Evolutionary conservation across 176 grass and related monocot species (phyloP), one percentile per base, ranked within the genome.

Genomic region (Hsuehochloa calcarea): DNA sequence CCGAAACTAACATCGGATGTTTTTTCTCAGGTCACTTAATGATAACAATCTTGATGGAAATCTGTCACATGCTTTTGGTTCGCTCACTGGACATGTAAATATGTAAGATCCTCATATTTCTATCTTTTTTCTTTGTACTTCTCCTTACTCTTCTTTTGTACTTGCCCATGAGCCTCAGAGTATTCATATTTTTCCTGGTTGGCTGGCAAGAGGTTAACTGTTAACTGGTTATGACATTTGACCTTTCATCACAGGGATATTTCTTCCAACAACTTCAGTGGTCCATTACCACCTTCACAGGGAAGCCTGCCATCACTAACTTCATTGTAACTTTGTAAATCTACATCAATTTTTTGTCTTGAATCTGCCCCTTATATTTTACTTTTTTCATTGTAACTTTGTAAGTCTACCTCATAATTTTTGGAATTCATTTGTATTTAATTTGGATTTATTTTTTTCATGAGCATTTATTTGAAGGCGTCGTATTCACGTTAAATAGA

Each of bases 181-280:
- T 5, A 74, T 34, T 56, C 19, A 38, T 58, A 64, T 43, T 49
- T 65, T 76, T 47, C 5, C 44, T 77, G 14, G 70, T 50, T 49
- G 22, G 51, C 5, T 5, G 6, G 70, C 7, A 73, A 51, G 25
- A 15, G 46, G 15, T 52, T 29, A 52, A 52, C 15, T 74, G 26
- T 51, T 74, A 37, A 45, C 56, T 78, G 26, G 10, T 56, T 43
- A 87, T 80, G 76, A 75, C 75, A 80, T 69, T 9, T 44, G 6
- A 38, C 8, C 31, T 86, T 80, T 86, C 19, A 7, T 83, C 52
- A 29, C 78, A 99, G 96, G 66, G 93, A 99, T 94, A 86, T 99
- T 80, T 96, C 93, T 47, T 89, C 79, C 56, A 99, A 96, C 79
- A 96, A 96, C 90, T 89, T 96, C 54, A 96, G 90, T 82, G 91